These are phyloP conservation scores for Didymellaceae sp. DNA, from an alignment of 2,329 filamentous ascomycete genomes.

Conservation along the genomic window DNA sequence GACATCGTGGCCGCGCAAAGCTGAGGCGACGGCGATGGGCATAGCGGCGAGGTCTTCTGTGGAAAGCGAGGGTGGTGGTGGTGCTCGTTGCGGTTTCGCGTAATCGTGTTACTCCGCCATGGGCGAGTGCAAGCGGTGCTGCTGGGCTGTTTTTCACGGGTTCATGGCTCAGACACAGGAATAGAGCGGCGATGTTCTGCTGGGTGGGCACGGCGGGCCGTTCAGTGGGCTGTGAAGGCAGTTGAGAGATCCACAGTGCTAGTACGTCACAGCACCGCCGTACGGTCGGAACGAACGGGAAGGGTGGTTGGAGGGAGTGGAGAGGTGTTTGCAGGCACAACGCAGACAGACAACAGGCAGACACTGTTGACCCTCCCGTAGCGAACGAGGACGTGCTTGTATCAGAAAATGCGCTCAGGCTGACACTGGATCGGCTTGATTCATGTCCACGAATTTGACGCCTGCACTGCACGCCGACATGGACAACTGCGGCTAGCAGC, in stretches of 20 bases:
- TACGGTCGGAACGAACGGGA: conserved; percentile 22
- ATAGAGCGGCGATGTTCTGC: conserved; percentile 21
- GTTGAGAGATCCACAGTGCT: conserved; percentile 19
- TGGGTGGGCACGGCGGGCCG: conserved; percentile 24
- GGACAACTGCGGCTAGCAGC: conserved; percentile 33
- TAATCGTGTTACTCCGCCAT: conserved; percentile 11
- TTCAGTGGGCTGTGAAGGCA: conserved; percentile 21
- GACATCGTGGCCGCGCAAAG: conserved; percentile 38
- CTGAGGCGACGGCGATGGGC: conserved; percentile 42
- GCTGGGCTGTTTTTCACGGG: conserved; percentile 18
- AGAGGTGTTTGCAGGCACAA: conserved; percentile 13
- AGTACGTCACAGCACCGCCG: conserved; percentile 33
- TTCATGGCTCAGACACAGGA: conserved; percentile 29
- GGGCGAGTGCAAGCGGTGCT: conserved; percentile 11
- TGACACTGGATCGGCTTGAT: conserved; percentile 12
- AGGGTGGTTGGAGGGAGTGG: conserved; percentile 11
- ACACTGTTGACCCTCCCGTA: conserved; percentile 14
- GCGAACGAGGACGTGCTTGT: conserved; percentile 27
- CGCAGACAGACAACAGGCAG: conserved; percentile 11
- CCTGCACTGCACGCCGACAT: conserved; percentile 23
- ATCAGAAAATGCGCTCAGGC: conserved; percentile 21
- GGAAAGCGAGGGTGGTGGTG: no score
- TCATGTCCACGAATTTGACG: conserved; percentile 19
- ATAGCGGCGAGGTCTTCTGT: no score
- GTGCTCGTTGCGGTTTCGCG: conserved; percentile 9